phyloP scores from a whole-genome alignment of 1,284 basidiomycete species.

The Malassezia nana region DNA sequence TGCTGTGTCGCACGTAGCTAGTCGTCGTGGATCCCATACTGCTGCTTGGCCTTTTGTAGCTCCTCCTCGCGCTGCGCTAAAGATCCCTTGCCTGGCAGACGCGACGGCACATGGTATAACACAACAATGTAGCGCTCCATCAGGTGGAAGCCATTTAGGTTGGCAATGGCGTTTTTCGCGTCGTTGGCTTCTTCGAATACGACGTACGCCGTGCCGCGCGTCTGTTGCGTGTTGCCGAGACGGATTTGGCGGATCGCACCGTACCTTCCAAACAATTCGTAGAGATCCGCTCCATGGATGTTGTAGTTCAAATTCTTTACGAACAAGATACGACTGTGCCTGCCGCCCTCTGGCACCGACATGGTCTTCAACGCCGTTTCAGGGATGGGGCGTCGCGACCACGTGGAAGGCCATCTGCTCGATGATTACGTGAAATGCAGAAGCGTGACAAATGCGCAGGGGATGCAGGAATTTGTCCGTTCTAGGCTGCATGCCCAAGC shows the following conservation, averaged over 20 bases:
- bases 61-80: conserved; percentile 84
- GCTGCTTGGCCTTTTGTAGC: conserved; percentile 72
- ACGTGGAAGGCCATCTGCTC: not conserved
- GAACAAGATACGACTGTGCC: conserved; percentile 38
- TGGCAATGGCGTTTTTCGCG: conserved; percentile 81
- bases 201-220: conserved; percentile 90
- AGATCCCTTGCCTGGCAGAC: conserved; percentile 79
- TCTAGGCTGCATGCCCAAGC: no score
- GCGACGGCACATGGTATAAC: conserved; percentile 91
- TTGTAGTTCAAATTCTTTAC: conserved; percentile 76
- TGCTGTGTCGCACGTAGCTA: conserved; percentile 1
- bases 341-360: conserved; percentile 4
- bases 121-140: conserved; percentile 83
- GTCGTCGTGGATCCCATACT: conserved; percentile 52
- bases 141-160: conserved; percentile 93
- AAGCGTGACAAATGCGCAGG: not conserved
- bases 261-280: conserved; percentile 95
- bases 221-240: conserved; percentile 78
- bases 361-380: not conserved
- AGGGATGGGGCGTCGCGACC: no score
- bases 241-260: conserved; percentile 91
- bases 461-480: no score
- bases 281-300: conserved; percentile 70
- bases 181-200: conserved; percentile 51
- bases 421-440: not conserved